Conservation (phyloP, 768 basidiomycete species). For the Atractiella rhizophila region DNA sequence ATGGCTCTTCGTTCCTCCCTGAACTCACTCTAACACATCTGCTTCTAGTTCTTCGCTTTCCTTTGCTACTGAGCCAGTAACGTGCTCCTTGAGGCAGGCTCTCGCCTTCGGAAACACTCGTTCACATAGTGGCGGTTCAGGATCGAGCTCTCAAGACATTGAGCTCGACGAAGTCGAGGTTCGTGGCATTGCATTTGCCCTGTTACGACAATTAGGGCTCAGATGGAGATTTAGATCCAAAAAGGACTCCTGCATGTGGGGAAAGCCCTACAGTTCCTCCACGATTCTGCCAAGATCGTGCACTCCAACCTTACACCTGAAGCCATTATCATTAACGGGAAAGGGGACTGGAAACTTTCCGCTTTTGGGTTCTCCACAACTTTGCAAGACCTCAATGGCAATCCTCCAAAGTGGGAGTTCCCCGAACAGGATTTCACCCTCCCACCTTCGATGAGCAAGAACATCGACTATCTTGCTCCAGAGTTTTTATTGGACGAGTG, state of each 20-base stretch:
- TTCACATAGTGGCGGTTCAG: conserved; percentile 20
- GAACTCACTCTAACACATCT: not conserved
- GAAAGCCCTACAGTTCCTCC: conserved; percentile 38
- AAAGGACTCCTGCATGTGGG: conserved; percentile 75
- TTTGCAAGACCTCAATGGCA: conserved; percentile 37
- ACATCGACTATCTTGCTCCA: conserved; percentile 92
- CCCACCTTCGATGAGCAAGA: conserved; percentile 59
- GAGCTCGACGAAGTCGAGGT: conserved; percentile 95
- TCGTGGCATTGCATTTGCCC: conserved; percentile 16
- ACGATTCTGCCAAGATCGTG: conserved; percentile 69
- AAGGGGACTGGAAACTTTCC: conserved; percentile 93
- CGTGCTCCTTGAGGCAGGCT: conserved; percentile 54
- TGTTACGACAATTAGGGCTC: not conserved
- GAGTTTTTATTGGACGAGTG: conserved; percentile 83
- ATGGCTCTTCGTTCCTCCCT: not conserved
- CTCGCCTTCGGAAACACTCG: conserved; percentile 27
- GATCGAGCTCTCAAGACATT: conserved; percentile 25
- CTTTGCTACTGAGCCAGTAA: conserved; percentile 76
- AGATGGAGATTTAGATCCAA: conserved; percentile 37
- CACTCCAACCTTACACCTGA: conserved; percentile 77
- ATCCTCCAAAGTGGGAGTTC: conserved; percentile 62
- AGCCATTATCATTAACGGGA: conserved; percentile 63
- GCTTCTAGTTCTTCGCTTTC: conserved; percentile 37
- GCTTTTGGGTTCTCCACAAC: conserved; percentile 71
- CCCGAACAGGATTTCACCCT: conserved; percentile 61